phyloP scores from a whole-genome alignment of 31 red algal species.

The Odonthalia washingtoniensis region DNA sequence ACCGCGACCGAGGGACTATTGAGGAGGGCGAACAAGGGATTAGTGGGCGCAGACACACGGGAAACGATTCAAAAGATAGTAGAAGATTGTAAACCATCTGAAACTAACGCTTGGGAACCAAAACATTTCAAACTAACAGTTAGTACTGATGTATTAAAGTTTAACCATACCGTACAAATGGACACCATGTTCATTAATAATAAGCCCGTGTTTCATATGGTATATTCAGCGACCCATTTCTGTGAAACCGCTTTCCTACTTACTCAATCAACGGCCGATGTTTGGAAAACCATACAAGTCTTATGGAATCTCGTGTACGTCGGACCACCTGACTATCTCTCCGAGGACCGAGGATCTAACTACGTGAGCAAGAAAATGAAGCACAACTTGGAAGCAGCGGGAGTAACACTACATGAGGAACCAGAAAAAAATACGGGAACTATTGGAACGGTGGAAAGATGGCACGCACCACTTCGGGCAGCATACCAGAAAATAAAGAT shows the following conservation, averaged over 20 bases:
- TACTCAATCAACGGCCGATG: neutral
- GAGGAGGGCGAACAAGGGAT: no score
- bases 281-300: neutral
- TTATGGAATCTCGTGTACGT: slow-evolving; percentile 17
- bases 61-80: slow-evolving; percentile 7
- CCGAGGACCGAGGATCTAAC: slow-evolving; percentile 21
- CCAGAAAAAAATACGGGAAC: no score
- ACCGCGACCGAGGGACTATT: no score
- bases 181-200: slow-evolving; percentile 28
- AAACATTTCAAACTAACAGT: slow-evolving; percentile 36
- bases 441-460: no score
- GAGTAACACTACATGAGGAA: neutral
- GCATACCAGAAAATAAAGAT: no score
- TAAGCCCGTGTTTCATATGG: slow-evolving; percentile 28
- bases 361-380: slow-evolving; percentile 6
- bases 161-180: slow-evolving; percentile 31
- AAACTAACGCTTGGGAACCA: neutral
- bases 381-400: neutral
- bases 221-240: slow-evolving; percentile 32
- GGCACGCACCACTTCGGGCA: no score
- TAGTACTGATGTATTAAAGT: slow-evolving; percentile 32
- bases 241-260: neutral
- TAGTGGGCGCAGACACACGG: no score
- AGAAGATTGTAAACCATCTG: slow-evolving; percentile 12
- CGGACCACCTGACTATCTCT: slow-evolving; percentile 23